phyloP scores from a whole-genome alignment of 257 asterid genomes.

The Dorcoceras hygrometricum region DNA sequence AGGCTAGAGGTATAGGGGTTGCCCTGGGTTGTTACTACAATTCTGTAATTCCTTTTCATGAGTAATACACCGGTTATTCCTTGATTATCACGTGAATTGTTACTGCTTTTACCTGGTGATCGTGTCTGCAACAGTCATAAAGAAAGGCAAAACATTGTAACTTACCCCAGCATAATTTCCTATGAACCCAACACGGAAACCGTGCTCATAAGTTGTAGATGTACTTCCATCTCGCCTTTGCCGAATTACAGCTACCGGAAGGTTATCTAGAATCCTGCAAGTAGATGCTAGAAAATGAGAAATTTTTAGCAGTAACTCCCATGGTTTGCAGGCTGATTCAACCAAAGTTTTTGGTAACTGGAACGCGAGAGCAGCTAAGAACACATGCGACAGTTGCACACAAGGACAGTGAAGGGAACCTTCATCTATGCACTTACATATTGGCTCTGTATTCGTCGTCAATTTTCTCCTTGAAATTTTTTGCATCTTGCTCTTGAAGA shows the following conservation, averaged over 20 bases:
- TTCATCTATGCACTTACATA: conserved; percentile 46
- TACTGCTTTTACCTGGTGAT: too few relatives aligned
- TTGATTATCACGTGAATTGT: too few relatives aligned
- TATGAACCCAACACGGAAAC: conserved; percentile 88
- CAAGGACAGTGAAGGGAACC: conserved; percentile 15
- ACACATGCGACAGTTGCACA: neutral
- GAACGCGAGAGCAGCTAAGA: neutral
- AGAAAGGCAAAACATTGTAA: conserved; percentile 24
- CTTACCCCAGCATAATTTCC: conserved; percentile 91
- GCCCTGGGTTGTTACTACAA: too few relatives aligned
- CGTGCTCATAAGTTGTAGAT: conserved; percentile 78
- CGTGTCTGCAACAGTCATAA: too few relatives aligned
- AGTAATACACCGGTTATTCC: too few relatives aligned
- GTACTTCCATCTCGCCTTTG: conserved; percentile 72
- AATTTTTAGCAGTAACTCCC: conserved; percentile 13
- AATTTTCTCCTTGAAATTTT: conserved; percentile 81
- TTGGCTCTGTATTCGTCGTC: conserved; percentile 82
- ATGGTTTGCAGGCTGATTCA: conserved; percentile 1
- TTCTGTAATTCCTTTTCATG: too few relatives aligned
- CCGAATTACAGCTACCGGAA: conserved; percentile 82
- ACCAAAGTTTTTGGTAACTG: conserved; percentile 1
- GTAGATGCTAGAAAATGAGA: conserved; percentile 23
- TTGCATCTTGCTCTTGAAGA: conserved; percentile 68
- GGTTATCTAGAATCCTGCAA: conserved; percentile 88
- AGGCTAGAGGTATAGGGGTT: too few relatives aligned